Base-by-base conservation (phyloP, 495 filamentous ascomycete species). In the Penicillium silybi region DNA sequence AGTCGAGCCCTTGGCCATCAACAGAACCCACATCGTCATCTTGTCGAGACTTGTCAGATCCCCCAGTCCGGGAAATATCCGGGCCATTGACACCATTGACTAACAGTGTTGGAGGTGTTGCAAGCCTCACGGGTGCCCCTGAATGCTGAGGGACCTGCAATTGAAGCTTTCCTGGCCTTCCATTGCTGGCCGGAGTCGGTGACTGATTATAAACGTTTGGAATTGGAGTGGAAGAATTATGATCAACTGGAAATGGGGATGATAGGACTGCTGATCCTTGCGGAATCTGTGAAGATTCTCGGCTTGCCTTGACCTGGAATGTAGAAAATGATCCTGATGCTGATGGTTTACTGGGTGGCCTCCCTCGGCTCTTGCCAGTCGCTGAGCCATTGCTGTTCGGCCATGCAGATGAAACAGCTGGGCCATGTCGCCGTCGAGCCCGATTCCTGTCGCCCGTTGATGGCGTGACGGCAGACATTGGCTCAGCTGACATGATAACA, bases 391-490 rank as follows among this genome's bases (percentile, higher is more conserved):
- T 83, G 40, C 80, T 84, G 46, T 80, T 87, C 17, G 88, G 82
- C 93, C 93, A 98, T 11, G 93, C 93, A 20, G 92, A 96, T 6
- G 93, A 98, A 2, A 98, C 92, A 2, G 88, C 90, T 0, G 93
- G 91, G 0, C 92, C 92, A 63, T 96, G 90, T n/a, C 90, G 82
- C 43, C 89, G 75, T 22, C 85, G 78, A 10, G 79, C 63, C 35
- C 83, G 79, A n/a, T 69, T 52, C 55, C 83, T 84, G 13, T 74
- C 70, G 2, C 67, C 58, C 2, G 77, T 65, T 6, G 75, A 79
- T 22, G 85, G 83, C 23, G 85, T 87, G 29, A 87, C 76, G 0
- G 87, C 85, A 1, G 89, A 89, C 18, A 80, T 82, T 4, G 88
- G 84, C 53, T 91, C 86, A 34, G 71, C 65, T 25, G 77, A 71